Base-by-base conservation (phyloP, 495 filamentous ascomycete genomes). In the Penicillium bovifimosum region DNA sequence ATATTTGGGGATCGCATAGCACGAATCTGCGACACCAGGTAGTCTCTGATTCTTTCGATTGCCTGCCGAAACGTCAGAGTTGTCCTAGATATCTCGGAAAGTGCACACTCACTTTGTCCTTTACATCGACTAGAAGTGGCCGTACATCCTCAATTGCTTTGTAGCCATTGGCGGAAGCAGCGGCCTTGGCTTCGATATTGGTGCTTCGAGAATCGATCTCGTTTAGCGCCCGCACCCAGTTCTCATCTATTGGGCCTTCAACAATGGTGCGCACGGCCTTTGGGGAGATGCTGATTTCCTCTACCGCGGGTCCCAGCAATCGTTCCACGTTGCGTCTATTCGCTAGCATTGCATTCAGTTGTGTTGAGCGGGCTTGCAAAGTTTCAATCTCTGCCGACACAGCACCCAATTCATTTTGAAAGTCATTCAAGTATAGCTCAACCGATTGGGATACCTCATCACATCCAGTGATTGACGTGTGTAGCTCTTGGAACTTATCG, bases 371-470 rank as follows among this genome's bases (percentile, higher is more conserved):
- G 29, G 85, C 82, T 67, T 98, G 93, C 14, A 98, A 74, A 11
- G 82, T 89, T 70, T 98, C 95, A 26, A 98, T 98, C 62, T 98
- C 93, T 3, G 88, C 84, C 8, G 93, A 96, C 6, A 98, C 95
- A 2, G 81, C 80, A 3, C 90, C 91, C 11, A 98, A 77, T 65
- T 98, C 93, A 43, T 86, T 86, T 69, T 91, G 90, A 61, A 98
- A 98, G 63, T 86, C 90, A 38, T 88, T 87, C 43, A 98, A 71
- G 63, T 96, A 96, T 14, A 80, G 80, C 69, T 98, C 92, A 41
- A 98, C 91, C 1, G 95, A 95, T 63, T 83, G 86, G 35, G 96
- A 82, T 36, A 98, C 89, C 59, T 95, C 87, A 67, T 98, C 91
- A 65, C 93, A 97, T 27, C 88, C 87, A 29, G 76, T 69, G 55